A percentile compares a stretch with the other conserved stretches of the same genome.
phyloP scores from a whole-genome alignment of 805 yeast genomes.

The Metschnikowia kunwiensis region DNA sequence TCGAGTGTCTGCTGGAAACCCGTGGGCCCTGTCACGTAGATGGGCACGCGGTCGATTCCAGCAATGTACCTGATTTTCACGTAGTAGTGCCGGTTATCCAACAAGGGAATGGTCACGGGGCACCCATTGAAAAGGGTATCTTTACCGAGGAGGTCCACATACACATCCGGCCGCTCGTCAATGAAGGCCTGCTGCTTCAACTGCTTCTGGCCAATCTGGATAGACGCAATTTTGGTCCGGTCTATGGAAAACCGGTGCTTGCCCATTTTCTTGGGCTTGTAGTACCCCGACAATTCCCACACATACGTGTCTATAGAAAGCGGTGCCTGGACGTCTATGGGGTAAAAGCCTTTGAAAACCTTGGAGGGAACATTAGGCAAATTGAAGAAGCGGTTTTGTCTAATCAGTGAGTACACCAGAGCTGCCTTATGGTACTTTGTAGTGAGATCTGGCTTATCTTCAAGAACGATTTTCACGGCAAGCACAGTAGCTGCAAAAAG shows the following conservation, averaged over 20 bases:
- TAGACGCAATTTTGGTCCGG: background rate
- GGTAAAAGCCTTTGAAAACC: background rate
- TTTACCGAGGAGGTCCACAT: background rate
- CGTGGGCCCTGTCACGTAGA: background rate
- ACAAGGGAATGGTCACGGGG: background rate
- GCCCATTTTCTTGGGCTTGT: background rate
- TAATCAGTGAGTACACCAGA: background rate
- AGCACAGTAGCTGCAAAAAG: background rate
- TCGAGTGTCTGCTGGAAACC: background rate
- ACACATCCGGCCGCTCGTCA: background rate
- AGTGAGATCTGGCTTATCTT: constrained; percentile 1
- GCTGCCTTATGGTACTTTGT: constrained; percentile 1
- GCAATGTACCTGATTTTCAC: background rate
- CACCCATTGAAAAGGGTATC: background rate
- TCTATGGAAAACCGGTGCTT: background rate
- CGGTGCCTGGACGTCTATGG: background rate
- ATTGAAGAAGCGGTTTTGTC: constrained; percentile 1
- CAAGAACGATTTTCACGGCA: constrained; percentile 2
- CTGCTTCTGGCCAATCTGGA: background rate
- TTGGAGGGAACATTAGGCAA: background rate
- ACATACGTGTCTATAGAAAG: constrained; percentile 1
- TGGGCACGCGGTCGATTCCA: background rate
- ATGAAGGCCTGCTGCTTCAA: background rate
- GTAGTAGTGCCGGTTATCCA: background rate
- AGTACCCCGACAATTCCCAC: constrained; percentile 1